Percentiles rank a stretch among this genome's conserved stretches.
Conservation (phyloP, 2,329 filamentous ascomycete species). For the Torrubiella hemipterigena region DNA sequence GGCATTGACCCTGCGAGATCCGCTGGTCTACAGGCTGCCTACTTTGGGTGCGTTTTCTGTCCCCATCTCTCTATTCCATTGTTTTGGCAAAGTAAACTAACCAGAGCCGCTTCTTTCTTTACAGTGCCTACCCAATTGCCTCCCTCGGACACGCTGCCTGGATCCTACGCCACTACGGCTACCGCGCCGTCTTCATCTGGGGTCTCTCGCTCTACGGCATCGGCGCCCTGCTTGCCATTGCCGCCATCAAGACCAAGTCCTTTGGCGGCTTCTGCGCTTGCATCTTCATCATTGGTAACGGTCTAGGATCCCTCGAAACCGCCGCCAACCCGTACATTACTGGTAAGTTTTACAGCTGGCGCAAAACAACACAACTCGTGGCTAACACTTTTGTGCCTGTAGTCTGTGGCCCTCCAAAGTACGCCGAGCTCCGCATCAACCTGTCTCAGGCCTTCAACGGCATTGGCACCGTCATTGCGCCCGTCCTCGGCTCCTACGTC, state of each 20-base stretch:
- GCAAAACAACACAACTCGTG: too few species aligned
- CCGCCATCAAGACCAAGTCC: constrained; percentile 46
- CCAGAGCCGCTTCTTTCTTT: constrained; percentile 16
- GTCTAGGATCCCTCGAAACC: constrained; percentile 63
- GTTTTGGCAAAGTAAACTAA: constrained; percentile 37
- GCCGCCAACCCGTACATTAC: constrained; percentile 67
- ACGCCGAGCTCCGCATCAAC: constrained; percentile 64
- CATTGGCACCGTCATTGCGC: constrained; percentile 60
- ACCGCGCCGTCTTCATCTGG: constrained; percentile 56
- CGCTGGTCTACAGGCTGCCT: constrained; percentile 35
- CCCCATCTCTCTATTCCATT: constrained; percentile 34
- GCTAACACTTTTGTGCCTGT: background rate
- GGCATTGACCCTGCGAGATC: constrained; percentile 30
- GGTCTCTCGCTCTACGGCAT: constrained; percentile 55
- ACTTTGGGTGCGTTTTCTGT: constrained; percentile 36
- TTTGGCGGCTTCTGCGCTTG: constrained; percentile 64
- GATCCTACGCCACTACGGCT: constrained; percentile 53
- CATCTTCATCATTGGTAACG: constrained; percentile 64
- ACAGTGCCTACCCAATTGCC: constrained; percentile 54
- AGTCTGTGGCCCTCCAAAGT: constrained; percentile 49
- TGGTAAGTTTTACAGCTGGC: constrained; percentile 23
- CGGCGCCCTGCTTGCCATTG: constrained; percentile 44
- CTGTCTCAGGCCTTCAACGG: constrained; percentile 68
- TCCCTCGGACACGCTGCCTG: constrained; percentile 53
- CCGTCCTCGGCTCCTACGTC: constrained; percentile 59